Evolutionary conservation across 441 rosid genomes (phyloP), one percentile per base, ranked within the genome.

Genomic region (Syzygium malaccense): DNA sequence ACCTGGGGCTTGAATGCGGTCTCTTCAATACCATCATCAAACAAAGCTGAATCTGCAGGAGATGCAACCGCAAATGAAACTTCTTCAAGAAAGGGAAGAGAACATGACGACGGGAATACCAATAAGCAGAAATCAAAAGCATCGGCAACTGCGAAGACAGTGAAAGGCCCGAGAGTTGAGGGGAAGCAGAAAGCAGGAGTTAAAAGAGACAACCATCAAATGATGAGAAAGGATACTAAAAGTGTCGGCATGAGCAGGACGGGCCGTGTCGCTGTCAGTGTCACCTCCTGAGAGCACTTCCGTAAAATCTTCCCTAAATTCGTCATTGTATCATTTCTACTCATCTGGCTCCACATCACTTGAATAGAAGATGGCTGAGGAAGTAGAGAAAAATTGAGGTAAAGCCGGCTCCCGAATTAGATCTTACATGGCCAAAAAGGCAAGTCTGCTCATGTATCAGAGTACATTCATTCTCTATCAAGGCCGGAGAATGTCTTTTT

Each of bases 191-290:
- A 89, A 87, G 87, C 53, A 56, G 90, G 90, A 62, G 71, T 86
- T 45, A 89, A 37, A 28, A 87, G 92, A 91, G 88, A 56, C 83
- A 88, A 87, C 91, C 55, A 62, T 48, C 92, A 90, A 86, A 87
- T 75, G 91, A 79, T 87, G 88, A 92, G 92, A 49, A 93, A 91
- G 90, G 91, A 88, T 51, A 89, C 90, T 49, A 90, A 90, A 92
- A 89, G 88, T 68, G 88, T 86, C 60, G 91, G 91, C 87, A 78
- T 89, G 28, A 80, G 91, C 85, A 86, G 90, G 87, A 90, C 90
- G 87, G 91, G 92, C 62, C 88, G 60, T 85, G 57, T 92, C 71
- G 91, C 95, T 25, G 93, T 92, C 60, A 92, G 92, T 33, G 94
- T 92, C 53, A 93, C 94, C 58, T 94, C 94, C 75, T 93, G 88